Percentiles rank a stretch among this genome's conserved stretches.
These are phyloP conservation scores for Hypericum perforatum DNA, from an alignment of 345 rosid genomes.

Conservation along the genomic window DNA sequence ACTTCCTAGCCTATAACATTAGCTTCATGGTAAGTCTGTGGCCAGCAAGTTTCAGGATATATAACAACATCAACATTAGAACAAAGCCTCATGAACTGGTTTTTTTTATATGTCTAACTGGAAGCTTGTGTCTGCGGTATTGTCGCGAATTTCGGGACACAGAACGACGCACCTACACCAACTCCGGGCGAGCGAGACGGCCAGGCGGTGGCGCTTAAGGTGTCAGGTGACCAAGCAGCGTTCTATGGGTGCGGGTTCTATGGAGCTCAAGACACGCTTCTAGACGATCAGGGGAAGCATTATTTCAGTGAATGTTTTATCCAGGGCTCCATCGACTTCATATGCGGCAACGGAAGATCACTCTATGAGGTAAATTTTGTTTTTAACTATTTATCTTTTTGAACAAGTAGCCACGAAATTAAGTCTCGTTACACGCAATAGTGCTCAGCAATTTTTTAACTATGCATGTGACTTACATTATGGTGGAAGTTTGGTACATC, in stretches of 20 bases:
- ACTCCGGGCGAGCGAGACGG: slow-evolving; percentile 56
- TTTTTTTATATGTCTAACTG: not conserved
- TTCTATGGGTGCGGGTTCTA: slow-evolving; percentile 75
- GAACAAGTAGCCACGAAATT: not conserved
- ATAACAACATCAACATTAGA: not conserved
- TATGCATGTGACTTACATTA: too few relatives aligned
- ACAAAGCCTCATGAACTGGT: not conserved
- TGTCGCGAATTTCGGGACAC: not conserved
- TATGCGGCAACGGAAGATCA: slow-evolving; percentile 64
- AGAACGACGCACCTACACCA: slow-evolving; percentile 69
- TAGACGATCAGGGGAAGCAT: slow-evolving; percentile 65
- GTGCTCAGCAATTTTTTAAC: not conserved
- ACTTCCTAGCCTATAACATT: slow-evolving; percentile 68
- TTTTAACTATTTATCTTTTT: not conserved
- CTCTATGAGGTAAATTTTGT: slow-evolving; percentile 37
- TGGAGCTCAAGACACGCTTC: slow-evolving; percentile 86
- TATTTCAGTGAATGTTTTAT: slow-evolving; percentile 64
- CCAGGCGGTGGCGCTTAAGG: slow-evolving; percentile 77
- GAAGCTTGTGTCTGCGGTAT: too few relatives aligned
- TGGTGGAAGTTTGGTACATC: too few relatives aligned
- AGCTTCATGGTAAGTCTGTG: slow-evolving; percentile 52
- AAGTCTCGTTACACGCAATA: not conserved
- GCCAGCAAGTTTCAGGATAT: not conserved
- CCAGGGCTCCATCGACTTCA: slow-evolving; percentile 81
- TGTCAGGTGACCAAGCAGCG: slow-evolving; percentile 67